Evolutionary conservation across 352 stramenopile species (phyloP).

Genomic region (Blastocystis sp.): DNA sequence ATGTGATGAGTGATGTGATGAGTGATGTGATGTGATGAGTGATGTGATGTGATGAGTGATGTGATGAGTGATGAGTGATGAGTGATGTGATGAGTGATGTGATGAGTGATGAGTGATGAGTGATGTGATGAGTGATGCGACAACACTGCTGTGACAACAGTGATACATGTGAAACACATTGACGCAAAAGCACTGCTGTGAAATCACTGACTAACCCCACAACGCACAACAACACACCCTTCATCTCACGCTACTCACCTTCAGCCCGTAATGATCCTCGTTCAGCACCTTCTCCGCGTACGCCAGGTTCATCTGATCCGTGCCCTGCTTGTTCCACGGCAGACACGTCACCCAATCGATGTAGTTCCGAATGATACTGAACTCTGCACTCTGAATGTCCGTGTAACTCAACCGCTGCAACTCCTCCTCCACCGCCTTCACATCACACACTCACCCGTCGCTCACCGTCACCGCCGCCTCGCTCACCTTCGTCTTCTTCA

Average conservation of each 20-base stretch:
- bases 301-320: conserved; percentile 93
- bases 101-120: too few species aligned
- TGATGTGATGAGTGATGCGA: neutral
- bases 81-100: neutral
- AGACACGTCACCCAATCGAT: conserved; percentile 95
- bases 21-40: too few species aligned
- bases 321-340: conserved; percentile 89
- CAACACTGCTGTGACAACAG: too few species aligned
- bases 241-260: neutral
- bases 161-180: conserved; percentile 29
- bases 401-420: conserved; percentile 92
- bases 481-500: conserved; percentile 60
- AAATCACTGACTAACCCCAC: neutral
- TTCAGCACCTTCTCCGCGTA: conserved; percentile 88
- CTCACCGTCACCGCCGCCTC: conserved; percentile 65
- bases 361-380: conserved; percentile 96
- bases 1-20: too few species aligned
- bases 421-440: conserved; percentile 91
- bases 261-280: conserved; percentile 91
- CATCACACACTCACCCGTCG: neutral
- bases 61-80: too few species aligned
- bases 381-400: conserved; percentile 96
- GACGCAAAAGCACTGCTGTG: neutral
- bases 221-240: neutral
- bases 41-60: too few species aligned